Conservation (phyloP, 345 rosid genomes). For the Heritiera fomes region DNA sequence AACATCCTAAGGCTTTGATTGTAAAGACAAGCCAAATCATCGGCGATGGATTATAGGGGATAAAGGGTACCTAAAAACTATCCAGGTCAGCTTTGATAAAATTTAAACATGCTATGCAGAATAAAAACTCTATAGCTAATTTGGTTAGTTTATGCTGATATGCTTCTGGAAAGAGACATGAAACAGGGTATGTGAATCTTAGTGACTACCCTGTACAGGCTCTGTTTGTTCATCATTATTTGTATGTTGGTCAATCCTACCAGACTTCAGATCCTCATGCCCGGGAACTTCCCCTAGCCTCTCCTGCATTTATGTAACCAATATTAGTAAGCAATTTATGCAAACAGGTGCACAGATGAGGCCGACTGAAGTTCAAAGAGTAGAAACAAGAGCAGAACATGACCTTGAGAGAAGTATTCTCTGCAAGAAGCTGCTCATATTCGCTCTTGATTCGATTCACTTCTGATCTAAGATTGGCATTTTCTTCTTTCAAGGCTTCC, state of each 20-base stretch:
- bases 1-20: slow-evolving; percentile 24
- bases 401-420: slow-evolving; percentile 83
- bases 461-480: slow-evolving; percentile 79
- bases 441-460: slow-evolving; percentile 66
- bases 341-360: neutral
- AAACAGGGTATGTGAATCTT: slow-evolving; percentile 18
- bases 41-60: slow-evolving; percentile 7
- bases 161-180: slow-evolving; percentile 25
- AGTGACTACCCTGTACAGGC: slow-evolving; percentile 39
- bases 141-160: slow-evolving; percentile 43
- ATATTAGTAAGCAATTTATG: neutral
- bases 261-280: slow-evolving; percentile 51
- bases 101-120: slow-evolving; percentile 41
- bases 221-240: slow-evolving; percentile 43
- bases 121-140: slow-evolving; percentile 41
- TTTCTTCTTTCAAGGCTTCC: slow-evolving; percentile 80
- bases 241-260: slow-evolving; percentile 44
- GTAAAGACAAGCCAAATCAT: slow-evolving; percentile 24
- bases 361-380: neutral
- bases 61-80: slow-evolving; percentile 36
- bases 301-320: slow-evolving; percentile 52
- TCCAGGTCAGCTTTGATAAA: slow-evolving; percentile 30
- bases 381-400: neutral
- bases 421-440: slow-evolving; percentile 68
- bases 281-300: slow-evolving; percentile 61